These are phyloP conservation scores for Bipolaris cookei DNA, from an alignment of 2,329 filamentous ascomycete genomes.

Conservation along the genomic window DNA sequence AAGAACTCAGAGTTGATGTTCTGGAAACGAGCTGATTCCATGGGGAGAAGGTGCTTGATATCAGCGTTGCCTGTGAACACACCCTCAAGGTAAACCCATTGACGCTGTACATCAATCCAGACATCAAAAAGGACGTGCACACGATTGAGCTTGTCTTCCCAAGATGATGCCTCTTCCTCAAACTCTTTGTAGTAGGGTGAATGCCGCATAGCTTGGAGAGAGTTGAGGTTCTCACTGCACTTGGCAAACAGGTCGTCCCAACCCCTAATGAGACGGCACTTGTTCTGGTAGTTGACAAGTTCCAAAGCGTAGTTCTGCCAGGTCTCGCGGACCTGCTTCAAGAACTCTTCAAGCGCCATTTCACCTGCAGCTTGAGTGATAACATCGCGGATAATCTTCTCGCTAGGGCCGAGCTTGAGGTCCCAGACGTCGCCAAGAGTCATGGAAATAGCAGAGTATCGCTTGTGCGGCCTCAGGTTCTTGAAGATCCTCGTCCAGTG, in stretches of 20 bases:
- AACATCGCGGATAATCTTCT: constrained; percentile 87
- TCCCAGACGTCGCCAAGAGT: constrained; percentile 99
- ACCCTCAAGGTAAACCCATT: constrained; percentile 99
- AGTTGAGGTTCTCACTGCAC: constrained; percentile 97
- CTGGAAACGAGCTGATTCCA: constrained; percentile 95
- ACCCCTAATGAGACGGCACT: constrained; percentile 93
- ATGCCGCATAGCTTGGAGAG: constrained; percentile 96
- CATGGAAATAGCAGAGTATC: constrained; percentile 92
- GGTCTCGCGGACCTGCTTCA: constrained; percentile 93
- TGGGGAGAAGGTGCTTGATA: constrained; percentile 96
- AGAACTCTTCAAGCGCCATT: constrained; percentile 96
- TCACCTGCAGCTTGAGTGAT: constrained; percentile 96
- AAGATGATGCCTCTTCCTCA: constrained; percentile 92
- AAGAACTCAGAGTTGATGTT: constrained; percentile 99
- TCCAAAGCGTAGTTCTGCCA: constrained; percentile 97
- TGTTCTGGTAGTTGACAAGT: constrained; percentile 96
- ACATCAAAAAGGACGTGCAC: constrained; percentile 98
- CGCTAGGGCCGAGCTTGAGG: constrained; percentile 84
- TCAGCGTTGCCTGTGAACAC: constrained; percentile 99
- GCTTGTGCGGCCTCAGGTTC: constrained; percentile 86
- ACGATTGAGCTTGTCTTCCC: constrained; percentile 98
- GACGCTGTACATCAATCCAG: constrained; percentile 99
- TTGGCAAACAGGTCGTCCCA: constrained; percentile 99
- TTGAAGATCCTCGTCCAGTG: constrained; percentile 99
- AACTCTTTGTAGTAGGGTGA: constrained; percentile 99